Evolutionary conservation across 495 filamentous ascomycete genomes (phyloP).

Genomic region (Neurospora africana): DNA sequence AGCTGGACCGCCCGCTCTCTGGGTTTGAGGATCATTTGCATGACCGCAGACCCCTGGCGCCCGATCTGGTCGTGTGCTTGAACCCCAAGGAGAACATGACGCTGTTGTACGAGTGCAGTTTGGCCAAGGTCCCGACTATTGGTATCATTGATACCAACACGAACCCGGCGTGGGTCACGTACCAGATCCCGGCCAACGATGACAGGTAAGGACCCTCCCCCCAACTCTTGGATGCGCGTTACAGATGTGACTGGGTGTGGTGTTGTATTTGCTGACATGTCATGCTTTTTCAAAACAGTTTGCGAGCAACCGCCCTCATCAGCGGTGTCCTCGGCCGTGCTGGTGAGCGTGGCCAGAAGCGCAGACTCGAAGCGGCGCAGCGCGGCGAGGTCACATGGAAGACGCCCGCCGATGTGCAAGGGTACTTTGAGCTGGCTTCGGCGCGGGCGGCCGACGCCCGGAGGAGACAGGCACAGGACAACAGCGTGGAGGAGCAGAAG

Average conservation of each 20-base stretch:
- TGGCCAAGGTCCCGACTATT: conserved; percentile 85
- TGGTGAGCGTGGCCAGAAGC: conserved; percentile 62
- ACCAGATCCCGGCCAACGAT: conserved; percentile 94
- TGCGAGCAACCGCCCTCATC: conserved; percentile 71
- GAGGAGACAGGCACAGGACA: neutral
- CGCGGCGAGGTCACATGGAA: conserved; percentile 48
- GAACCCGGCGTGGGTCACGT: conserved; percentile 89
- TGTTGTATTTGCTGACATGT: conserved; percentile 6
- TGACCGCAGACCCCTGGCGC: conserved; percentile 56
- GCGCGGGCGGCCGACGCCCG: neutral
- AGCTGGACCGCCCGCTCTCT: conserved; percentile 54
- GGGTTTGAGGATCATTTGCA: conserved; percentile 53
- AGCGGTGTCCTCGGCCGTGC: conserved; percentile 77
- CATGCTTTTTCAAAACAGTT: conserved; percentile 45
- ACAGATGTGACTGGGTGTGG: neutral
- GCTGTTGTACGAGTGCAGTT: conserved; percentile 78
- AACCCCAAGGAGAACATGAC: conserved; percentile 90
- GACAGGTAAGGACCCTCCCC: conserved; percentile 51
- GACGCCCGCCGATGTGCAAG: conserved; percentile 30
- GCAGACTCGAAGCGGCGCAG: conserved; percentile 50
- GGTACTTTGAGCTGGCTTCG: conserved; percentile 12
- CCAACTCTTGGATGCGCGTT: neutral
- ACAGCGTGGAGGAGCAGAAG: neutral
- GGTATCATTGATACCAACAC: conserved; percentile 90
- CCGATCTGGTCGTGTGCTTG: conserved; percentile 85